Conservation (phyloP, 2,329 filamentous ascomycete genomes). For the Talaromyces sp. region DNA sequence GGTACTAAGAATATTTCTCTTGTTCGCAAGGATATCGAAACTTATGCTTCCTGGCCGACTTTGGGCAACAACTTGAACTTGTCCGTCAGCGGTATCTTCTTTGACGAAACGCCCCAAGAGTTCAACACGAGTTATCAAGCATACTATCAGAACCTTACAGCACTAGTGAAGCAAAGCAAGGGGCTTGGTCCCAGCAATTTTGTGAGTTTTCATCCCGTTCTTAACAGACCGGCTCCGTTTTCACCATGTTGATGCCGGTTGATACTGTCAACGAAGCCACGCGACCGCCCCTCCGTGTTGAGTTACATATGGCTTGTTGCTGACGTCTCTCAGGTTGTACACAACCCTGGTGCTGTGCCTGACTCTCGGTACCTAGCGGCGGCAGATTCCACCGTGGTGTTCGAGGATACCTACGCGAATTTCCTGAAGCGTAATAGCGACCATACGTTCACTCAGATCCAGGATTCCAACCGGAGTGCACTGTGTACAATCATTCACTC, state of each 20-base stretch:
- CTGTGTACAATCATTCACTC: constrained; percentile 36
- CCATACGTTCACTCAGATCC: constrained; percentile 27
- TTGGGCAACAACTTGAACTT: constrained; percentile 32
- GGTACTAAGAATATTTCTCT: constrained; percentile 34
- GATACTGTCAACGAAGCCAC: neutral
- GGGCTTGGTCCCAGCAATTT: constrained; percentile 32
- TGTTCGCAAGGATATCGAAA: constrained; percentile 40
- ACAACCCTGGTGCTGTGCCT: constrained; percentile 44
- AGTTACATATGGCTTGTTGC: constrained; percentile 1
- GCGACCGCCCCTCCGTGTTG: neutral
- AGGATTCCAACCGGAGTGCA: constrained; percentile 26
- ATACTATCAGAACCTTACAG: constrained; percentile 30
- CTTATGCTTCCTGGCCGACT: constrained; percentile 41
- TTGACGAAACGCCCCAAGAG: constrained; percentile 43
- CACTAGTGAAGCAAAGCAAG: constrained; percentile 24
- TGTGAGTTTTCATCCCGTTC: constrained; percentile 25
- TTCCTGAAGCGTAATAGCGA: constrained; percentile 30
- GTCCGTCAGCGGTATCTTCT: constrained; percentile 44
- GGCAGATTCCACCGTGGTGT: constrained; percentile 43
- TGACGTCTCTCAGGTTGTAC: constrained; percentile 34
- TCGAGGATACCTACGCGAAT: constrained; percentile 39
- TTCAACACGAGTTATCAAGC: constrained; percentile 25
- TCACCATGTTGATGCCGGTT: neutral
- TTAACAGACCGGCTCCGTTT: neutral
- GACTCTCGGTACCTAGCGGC: constrained; percentile 35